These are phyloP conservation scores for Cynara cardunculus DNA, from an alignment of 129 eudicot genomes.

Conservation along the genomic window DNA sequence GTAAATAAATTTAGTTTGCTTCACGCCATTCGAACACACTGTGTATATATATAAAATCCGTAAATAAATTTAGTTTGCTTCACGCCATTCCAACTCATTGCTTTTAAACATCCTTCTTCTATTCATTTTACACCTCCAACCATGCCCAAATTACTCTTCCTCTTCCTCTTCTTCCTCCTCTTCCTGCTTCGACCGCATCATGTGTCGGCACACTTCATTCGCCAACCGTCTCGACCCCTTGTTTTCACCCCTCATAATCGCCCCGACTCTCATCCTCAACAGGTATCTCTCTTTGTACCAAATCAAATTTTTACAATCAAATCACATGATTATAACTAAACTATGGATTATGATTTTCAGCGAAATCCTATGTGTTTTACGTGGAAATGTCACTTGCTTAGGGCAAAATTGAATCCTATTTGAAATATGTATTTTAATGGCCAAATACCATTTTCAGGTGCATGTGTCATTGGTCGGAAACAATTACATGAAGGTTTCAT, in stretches of 20 bases:
- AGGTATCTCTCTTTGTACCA: constrained; percentile 28
- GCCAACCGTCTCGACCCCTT: constrained; percentile 50
- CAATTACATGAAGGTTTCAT: constrained; percentile 61
- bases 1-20: too few relatives aligned
- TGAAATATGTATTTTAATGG: neutral
- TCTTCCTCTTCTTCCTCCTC: constrained; percentile 1
- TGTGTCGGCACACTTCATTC: constrained; percentile 30
- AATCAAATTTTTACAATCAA: neutral
- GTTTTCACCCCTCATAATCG: constrained; percentile 37
- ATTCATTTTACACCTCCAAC: neutral
- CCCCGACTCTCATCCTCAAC: constrained; percentile 57
- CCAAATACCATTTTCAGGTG: constrained; percentile 38
- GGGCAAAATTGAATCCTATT: neutral
- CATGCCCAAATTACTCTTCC: constrained; percentile 8
- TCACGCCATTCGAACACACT: too few relatives aligned
- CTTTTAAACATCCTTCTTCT: neutral
- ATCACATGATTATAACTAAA: neutral
- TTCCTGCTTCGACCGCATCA: neutral
- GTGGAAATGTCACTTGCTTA: neutral
- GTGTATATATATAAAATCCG: constrained; percentile 26
- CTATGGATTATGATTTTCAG: neutral
- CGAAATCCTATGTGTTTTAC: neutral
- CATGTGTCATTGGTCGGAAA: constrained; percentile 72
- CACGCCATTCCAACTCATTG: constrained; percentile 30
- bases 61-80: constrained; percentile 29